Evolutionary conservation across 2,329 filamentous ascomycete genomes (phyloP).

Genomic region (Gyromitra esculenta): DNA sequence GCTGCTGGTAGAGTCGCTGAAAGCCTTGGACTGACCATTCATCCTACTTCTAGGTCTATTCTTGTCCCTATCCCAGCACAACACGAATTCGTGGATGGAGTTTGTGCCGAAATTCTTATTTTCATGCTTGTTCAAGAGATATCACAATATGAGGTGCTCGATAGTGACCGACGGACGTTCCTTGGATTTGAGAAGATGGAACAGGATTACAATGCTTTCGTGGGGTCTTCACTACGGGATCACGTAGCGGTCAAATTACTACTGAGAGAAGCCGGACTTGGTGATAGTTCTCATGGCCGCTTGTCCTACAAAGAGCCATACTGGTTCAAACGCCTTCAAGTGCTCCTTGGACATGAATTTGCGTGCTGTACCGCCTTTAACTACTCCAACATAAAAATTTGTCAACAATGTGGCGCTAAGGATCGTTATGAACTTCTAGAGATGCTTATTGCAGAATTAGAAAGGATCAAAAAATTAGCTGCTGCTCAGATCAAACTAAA

Average conservation of each 20-base stretch:
- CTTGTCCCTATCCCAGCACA: conserved; percentile 8
- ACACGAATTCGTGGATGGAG: conserved; percentile 21
- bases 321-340: conserved; percentile 50
- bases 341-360: conserved; percentile 40
- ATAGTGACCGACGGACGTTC: conserved; percentile 35
- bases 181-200: conserved; percentile 37
- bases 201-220: conserved; percentile 17
- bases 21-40: neutral
- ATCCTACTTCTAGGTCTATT: neutral
- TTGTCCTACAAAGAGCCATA: conserved; percentile 43
- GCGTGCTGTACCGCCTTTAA: conserved; percentile 8
- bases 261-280: conserved; percentile 3
- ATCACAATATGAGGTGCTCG: conserved; percentile 42
- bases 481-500: conserved; percentile 21
- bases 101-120: conserved; percentile 43
- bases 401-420: conserved; percentile 29
- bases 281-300: neutral
- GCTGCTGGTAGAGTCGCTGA: neutral
- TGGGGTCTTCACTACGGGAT: conserved; percentile 14
- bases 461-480: conserved; percentile 32
- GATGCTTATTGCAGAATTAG: conserved; percentile 39
- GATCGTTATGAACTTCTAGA: conserved; percentile 27
- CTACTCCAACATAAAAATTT: neutral
- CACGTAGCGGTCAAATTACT: conserved; percentile 5
- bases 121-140: conserved; percentile 49